Conservation (phyloP, 2,329 filamentous ascomycete genomes). For the Verticillium longisporum region DNA sequence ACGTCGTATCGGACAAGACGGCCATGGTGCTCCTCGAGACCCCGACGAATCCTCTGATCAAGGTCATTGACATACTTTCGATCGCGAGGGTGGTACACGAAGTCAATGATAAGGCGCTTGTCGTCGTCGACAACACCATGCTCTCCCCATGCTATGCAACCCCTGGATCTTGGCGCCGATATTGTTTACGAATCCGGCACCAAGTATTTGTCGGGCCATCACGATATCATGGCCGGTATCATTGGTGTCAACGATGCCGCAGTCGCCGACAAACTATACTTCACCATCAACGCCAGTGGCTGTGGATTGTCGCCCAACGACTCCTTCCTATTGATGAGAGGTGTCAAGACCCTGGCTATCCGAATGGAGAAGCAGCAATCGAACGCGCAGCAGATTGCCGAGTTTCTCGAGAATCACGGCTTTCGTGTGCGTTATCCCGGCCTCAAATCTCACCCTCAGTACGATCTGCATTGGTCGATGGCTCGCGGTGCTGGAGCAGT, state of each 20-base stretch:
- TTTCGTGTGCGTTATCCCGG: constrained; percentile 96
- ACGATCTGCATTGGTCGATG: constrained; percentile 93
- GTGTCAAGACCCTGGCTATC: constrained; percentile 92
- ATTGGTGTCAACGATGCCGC: constrained; percentile 80
- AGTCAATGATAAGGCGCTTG: constrained; percentile 69
- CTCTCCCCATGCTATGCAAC: constrained; percentile 92
- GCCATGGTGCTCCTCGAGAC: constrained; percentile 95
- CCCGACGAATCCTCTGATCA: constrained; percentile 95
- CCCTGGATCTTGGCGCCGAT: constrained; percentile 88
- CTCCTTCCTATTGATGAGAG: constrained; percentile 89
- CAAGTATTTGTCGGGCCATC: constrained; percentile 95
- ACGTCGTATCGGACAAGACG: constrained; percentile 70
- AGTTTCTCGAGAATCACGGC: constrained; percentile 83
- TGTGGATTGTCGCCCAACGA: constrained; percentile 94
- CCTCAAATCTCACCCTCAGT: constrained; percentile 89
- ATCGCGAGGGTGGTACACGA: constrained; percentile 74
- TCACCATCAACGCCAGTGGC: constrained; percentile 93
- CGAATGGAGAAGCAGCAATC: constrained; percentile 98
- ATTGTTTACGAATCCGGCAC: constrained; percentile 97
- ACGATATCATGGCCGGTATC: constrained; percentile 98
- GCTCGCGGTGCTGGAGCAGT: constrained; percentile 91
- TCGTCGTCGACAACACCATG: constrained; percentile 98
- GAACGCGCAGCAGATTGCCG: constrained; percentile 84
- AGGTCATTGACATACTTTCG: constrained; percentile 84
- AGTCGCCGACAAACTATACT: constrained; percentile 85